Base-by-base conservation (phyloP, 2,329 filamentous ascomycete species). In the Hypoxylon sp. region DNA sequence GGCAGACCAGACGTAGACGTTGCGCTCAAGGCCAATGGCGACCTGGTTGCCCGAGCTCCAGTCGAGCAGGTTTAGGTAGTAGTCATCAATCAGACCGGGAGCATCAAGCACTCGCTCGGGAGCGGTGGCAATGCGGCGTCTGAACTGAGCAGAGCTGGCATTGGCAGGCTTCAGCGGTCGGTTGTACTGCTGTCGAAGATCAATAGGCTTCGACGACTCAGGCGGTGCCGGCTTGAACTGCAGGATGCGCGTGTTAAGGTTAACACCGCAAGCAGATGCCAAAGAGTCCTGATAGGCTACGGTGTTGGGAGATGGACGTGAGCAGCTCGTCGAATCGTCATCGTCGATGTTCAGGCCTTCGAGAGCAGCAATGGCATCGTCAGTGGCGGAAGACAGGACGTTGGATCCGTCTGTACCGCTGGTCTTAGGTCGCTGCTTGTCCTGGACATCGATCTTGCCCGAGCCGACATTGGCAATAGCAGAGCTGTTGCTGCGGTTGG, bases 41-140 rank as follows among this genome's bases (percentile, higher is more conserved):
- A 99, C 94, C 77, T 99, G 95, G 81, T 99, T 99, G 59, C 90
- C 89, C 5, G 92, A 95, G 73, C 93, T 97, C 95, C 95, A 99
- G 80, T 99, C 95, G 21, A 99, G 87, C 33, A 99, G 84, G 81
- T 99, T 99, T 69, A 99, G 89, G 76, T 99, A 99, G 84, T 98
- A 99, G 79, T 99, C 95, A 71, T 99, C 95, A 60, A 98, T 90
- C 49, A 99, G 86, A 53, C 94, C 95, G 4, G 95, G 95, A 3
- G 95, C 95, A 77, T 99, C 95, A 21, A 99, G 86, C 11, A 99
- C 95, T 64, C 95, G 91, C 78, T 99, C 95, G 9, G 95, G 95
- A 10, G 94, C 92, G 6, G 95, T 97, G 49, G 95, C 90, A 58
- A 99, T 92, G 69, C 94, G 91, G 63, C 95, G 90, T 65, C 93